A percentile compares a stretch with the other conserved stretches of the same genome.
These are phyloP conservation scores for Plasmodiophora brassicae DNA, from an alignment of 208 protist genomes.

Conservation along the genomic window DNA sequence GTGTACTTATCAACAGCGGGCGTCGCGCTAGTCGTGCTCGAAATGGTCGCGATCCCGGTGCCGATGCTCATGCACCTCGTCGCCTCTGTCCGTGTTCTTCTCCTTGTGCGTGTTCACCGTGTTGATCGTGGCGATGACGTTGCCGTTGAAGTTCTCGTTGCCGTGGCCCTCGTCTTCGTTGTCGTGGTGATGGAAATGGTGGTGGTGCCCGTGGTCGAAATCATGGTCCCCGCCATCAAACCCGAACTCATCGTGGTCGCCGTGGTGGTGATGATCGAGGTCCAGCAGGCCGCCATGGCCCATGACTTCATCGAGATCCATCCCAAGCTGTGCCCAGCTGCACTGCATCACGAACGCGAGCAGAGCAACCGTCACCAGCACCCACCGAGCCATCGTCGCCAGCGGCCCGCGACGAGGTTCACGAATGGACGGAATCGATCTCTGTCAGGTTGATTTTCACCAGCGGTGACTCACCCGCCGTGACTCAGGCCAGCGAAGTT, in stretches of 20 bases:
- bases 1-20: too few relatives aligned
- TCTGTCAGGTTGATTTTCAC: too few relatives aligned
- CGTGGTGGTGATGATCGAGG: not conserved
- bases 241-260: not conserved
- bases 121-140: not conserved
- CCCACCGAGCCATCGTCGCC: too few relatives aligned
- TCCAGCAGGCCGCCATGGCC: not conserved
- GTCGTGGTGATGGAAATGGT: not conserved
- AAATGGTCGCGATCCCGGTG: not conserved
- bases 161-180: not conserved
- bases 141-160: not conserved
- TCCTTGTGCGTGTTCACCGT: not conserved
- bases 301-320: not conserved
- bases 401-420: too few relatives aligned
- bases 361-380: too few relatives aligned
- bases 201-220: not conserved
- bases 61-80: not conserved
- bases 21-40: not conserved
- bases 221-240: not conserved
- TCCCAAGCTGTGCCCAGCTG: too few relatives aligned
- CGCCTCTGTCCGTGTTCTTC: not conserved
- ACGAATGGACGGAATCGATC: too few relatives aligned
- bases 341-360: too few relatives aligned
- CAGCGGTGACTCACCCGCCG: too few relatives aligned
- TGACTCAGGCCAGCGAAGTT: too few relatives aligned